A percentile compares a stretch with the other conserved stretches of the same genome.
These are phyloP conservation scores for Diddensiella transvaalensis DNA, from an alignment of 805 yeast genomes.

Conservation along the genomic window DNA sequence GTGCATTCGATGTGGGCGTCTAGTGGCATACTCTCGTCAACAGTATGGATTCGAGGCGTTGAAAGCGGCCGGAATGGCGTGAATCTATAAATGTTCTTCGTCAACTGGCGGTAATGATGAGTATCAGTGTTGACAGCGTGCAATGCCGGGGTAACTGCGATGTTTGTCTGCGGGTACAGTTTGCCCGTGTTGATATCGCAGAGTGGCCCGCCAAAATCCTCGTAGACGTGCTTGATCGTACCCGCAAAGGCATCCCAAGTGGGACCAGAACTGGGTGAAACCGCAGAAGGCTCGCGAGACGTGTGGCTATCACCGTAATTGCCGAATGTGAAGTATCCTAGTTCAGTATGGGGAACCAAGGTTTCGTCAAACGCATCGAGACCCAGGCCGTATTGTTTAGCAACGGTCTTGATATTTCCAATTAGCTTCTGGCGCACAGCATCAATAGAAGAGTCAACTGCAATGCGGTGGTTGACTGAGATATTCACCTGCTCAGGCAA, in stretches of 20 bases:
- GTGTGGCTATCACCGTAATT: conserved; percentile 22
- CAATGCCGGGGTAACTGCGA: conserved; percentile 53
- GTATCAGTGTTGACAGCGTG: conserved; percentile 75
- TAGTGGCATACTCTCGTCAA: conserved; percentile 55
- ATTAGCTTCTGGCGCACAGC: conserved; percentile 41
- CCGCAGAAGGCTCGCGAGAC: conserved; percentile 50
- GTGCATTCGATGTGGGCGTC: conserved; percentile 49
- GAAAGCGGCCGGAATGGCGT: conserved; percentile 25
- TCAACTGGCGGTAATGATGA: conserved; percentile 57
- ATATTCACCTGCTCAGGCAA: conserved; percentile 61
- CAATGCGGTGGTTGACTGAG: conserved; percentile 61
- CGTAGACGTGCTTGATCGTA: conserved; percentile 57
- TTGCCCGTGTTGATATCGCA: conserved; percentile 20
- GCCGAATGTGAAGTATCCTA: conserved; percentile 10
- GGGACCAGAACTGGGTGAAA: conserved; percentile 42
- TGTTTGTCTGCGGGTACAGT: conserved; percentile 33
- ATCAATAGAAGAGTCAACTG: conserved; percentile 49
- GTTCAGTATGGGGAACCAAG: conserved; percentile 13
- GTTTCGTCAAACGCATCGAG: conserved; percentile 35
- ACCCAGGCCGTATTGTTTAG: conserved; percentile 48
- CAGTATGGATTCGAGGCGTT: conserved; percentile 47
- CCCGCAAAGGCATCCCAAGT: conserved; percentile 61
- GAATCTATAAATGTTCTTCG: conserved; percentile 58
- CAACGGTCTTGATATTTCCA: conserved; percentile 39
- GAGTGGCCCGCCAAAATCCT: conserved; percentile 41